Conservation (phyloP, 2,329 filamentous ascomycete genomes). For the Cytospora piceae region DNA sequence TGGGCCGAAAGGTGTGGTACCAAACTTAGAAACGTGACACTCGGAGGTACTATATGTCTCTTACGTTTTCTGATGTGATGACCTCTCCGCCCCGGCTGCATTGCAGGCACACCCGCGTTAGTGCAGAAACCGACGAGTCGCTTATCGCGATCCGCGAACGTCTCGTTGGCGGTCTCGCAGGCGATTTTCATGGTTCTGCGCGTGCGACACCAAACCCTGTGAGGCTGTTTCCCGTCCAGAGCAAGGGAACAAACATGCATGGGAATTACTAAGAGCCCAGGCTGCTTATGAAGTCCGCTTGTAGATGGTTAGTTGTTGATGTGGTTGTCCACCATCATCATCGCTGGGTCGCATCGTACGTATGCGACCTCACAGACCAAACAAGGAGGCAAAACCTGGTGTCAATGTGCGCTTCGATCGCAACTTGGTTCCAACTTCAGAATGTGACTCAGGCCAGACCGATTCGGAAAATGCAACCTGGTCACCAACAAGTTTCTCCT, state of each 20-base stretch:
- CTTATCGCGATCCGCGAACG: constrained; percentile 30
- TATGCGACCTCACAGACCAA: constrained; percentile 4
- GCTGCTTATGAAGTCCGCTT: constrained; percentile 17
- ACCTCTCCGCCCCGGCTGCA: constrained; percentile 26
- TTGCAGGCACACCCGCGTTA: constrained; percentile 29
- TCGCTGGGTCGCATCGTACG: constrained; percentile 11
- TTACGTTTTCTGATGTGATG: constrained; percentile 24
- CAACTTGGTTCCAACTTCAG: constrained; percentile 2
- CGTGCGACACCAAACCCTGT: constrained; percentile 12
- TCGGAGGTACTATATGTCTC: constrained; percentile 8
- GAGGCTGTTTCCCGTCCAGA: neutral
- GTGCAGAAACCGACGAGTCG: constrained; percentile 24
- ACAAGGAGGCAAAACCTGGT: neutral
- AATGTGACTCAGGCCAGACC: neutral
- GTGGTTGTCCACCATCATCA: constrained; percentile 1
- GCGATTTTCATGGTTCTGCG: constrained; percentile 10
- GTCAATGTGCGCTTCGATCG: constrained; percentile 3
- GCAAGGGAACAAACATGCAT: constrained; percentile 1
- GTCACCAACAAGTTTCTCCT: constrained; percentile 11
- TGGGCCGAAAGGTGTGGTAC: constrained; percentile 19
- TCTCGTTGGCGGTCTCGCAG: constrained; percentile 18
- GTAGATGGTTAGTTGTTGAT: neutral
- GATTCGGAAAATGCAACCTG: neutral
- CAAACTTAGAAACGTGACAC: constrained; percentile 21
- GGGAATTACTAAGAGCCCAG: constrained; percentile 12